Base-by-base conservation (phyloP, 257 asterid species). In the Galeopsis tetrahit region DNA sequence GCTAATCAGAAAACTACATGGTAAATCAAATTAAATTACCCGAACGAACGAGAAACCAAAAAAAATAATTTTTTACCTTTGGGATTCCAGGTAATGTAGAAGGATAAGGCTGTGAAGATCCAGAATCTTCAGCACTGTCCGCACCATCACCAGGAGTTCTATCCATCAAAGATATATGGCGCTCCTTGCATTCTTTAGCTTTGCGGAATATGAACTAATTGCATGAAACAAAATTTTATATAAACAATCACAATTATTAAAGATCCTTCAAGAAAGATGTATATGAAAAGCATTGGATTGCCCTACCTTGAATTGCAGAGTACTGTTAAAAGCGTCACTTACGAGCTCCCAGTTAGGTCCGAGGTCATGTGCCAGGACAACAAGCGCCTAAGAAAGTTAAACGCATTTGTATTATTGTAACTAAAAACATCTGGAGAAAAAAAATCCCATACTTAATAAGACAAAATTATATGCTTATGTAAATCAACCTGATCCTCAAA, bases 271-370 rank as follows among this genome's bases (percentile, higher is more conserved):
- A 76, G 66, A 66, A 63, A 53, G 65, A 65, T 63, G 60, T 33
- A 36, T 39, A 57, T 2, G 40, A 7, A 55, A 70, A 40, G n/a
- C 59, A 48, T 56, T n/a, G 48, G 60, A 51, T 66, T 46, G 56
- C 33, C 84, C 64, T 79, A 95, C 99, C 98, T 95, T 92, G 85
- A 95, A 94, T 59, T 80, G 96, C 87, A 90, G 75, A 42, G 96
- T 81, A 72, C 91, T 86, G 87, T 92, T 95, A 72, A 95, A 80
- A 74, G 96, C 98, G 81, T 95, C 99, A 81, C 96, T 86, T 36
- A 95, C 91, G 49, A 95, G 97, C 89, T 92, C 98, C 99, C 99
- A 95, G 72, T 95, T 92, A 44, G 96, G 96, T 71, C 99, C 99
- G 68, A 92, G 84, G 80, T 95, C 99, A 83, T 95, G 99, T 72